These are phyloP conservation scores for Boechera retrofracta DNA, from an alignment of 345 rosid species.

Conservation along the genomic window DNA sequence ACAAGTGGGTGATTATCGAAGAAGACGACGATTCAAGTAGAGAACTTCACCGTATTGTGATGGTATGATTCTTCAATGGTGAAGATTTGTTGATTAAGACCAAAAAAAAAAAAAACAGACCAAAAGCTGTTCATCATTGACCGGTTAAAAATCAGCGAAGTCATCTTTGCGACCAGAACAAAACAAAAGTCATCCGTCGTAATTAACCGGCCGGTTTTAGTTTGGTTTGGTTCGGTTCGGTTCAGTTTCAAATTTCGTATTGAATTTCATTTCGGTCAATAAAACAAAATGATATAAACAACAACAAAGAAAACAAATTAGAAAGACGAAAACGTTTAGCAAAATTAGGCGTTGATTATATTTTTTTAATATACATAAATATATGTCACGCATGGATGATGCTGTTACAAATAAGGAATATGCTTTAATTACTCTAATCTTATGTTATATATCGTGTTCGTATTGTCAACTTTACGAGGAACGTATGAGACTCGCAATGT, in stretches of 20 bases:
- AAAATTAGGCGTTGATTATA: not conserved
- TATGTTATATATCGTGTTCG: constrained; percentile 30
- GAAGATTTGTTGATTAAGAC: constrained; percentile 3
- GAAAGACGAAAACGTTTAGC: not conserved
- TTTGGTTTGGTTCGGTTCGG: not conserved
- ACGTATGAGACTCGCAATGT: constrained; percentile 45
- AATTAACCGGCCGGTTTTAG: not conserved
- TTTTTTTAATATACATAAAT: not conserved
- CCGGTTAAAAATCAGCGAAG: constrained; percentile 7
- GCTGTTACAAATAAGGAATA: constrained; percentile 30
- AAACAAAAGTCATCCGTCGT: constrained; percentile 5
- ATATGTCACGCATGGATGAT: constrained; percentile 9
- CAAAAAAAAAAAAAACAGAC: not conserved
- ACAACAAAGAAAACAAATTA: not conserved
- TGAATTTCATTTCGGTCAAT: not conserved
- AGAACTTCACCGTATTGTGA: constrained; percentile 27
- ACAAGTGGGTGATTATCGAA: constrained; percentile 9
- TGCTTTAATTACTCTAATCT: not conserved
- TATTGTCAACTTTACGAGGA: constrained; percentile 32
- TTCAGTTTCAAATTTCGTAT: not conserved
- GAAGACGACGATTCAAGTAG: constrained; percentile 26
- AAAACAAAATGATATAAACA: too few species aligned
- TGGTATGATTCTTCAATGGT: constrained; percentile 18
- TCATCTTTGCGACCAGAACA: not conserved
- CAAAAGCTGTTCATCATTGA: constrained; percentile 27